phyloP scores from a whole-genome alignment of 1,139 yeast genomes.

The Debaryomyces singareniensis region DNA sequence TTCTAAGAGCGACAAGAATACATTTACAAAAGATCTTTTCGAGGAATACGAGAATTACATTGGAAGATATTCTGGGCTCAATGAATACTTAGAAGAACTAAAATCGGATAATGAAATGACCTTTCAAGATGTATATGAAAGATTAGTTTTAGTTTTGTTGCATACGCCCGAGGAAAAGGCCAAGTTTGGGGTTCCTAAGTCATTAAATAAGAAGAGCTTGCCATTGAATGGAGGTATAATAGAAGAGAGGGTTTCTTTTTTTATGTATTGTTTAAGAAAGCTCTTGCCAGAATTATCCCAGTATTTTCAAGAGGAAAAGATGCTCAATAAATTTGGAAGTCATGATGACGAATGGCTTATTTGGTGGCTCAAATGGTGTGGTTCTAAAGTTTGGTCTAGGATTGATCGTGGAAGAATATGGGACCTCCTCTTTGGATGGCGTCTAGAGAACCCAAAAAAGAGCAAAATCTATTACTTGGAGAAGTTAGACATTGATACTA shows the following conservation, averaged over 20 bases:
- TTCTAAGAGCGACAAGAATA: conserved; percentile 14
- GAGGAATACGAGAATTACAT: conserved; percentile 46
- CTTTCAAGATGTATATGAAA: conserved; percentile 67
- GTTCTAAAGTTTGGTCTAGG: conserved; percentile 81
- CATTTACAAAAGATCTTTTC: conserved; percentile 33
- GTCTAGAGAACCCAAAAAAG: conserved; percentile 38
- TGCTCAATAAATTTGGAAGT: conserved; percentile 52
- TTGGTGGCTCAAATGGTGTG: conserved; percentile 94
- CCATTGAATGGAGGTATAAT: conserved; percentile 62
- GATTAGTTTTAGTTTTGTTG: conserved; percentile 66
- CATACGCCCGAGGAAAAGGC: conserved; percentile 54
- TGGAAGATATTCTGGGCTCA: conserved; percentile 25
- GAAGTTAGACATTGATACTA: conserved; percentile 19
- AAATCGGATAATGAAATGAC: conserved; percentile 35
- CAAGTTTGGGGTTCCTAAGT: conserved; percentile 3
- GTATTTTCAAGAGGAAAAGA: conserved; percentile 77
- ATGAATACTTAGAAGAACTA: conserved; percentile 19
- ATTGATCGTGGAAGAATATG: conserved; percentile 82
- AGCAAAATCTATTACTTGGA: conserved; percentile 27
- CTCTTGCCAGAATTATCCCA: conserved; percentile 71
- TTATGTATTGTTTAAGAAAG: conserved; percentile 59
- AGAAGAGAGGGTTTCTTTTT: conserved; percentile 66
- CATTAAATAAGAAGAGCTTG: conserved; percentile 27
- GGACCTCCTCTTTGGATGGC: conserved; percentile 83
- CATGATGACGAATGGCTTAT: conserved; percentile 85